These are phyloP conservation scores for Russula sp. DNA, from an alignment of 768 basidiomycete genomes.

Conservation along the genomic window DNA sequence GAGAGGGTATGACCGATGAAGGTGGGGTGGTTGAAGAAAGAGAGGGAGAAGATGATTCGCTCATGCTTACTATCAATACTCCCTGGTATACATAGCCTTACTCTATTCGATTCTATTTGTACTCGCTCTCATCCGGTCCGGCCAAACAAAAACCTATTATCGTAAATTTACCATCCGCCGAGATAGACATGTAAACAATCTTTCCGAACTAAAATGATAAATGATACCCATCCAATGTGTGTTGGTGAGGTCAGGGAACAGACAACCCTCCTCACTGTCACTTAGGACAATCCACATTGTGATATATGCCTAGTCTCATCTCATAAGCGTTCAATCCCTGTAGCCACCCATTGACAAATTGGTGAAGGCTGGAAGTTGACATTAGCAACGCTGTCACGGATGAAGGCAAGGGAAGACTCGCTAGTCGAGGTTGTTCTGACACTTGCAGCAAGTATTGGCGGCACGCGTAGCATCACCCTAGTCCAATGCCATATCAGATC, in stretches of 20 bases:
- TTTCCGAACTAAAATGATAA: background rate
- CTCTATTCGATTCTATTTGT: conserved; percentile 2
- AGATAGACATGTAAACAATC: background rate
- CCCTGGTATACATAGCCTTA: background rate
- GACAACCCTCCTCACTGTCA: background rate
- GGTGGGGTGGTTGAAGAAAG: conserved; percentile 51
- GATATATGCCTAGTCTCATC: conserved; percentile 57
- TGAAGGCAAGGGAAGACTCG: conserved; percentile 38
- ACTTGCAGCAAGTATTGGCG: conserved; percentile 55
- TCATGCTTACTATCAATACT: conserved; percentile 29
- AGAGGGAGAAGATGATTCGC: conserved; percentile 37
- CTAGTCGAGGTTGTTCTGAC: conserved; percentile 90
- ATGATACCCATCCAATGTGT: too few species aligned
- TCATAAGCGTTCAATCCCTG: conserved; percentile 56
- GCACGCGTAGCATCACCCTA: conserved; percentile 60
- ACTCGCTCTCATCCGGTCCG: conserved; percentile 8
- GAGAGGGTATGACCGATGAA: conserved; percentile 56
- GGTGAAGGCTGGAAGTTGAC: conserved; percentile 49
- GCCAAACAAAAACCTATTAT: background rate
- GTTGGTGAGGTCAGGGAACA: background rate
- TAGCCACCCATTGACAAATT: conserved; percentile 72
- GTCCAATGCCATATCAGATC: background rate
- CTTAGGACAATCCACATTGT: conserved; percentile 49
- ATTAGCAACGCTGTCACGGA: background rate
- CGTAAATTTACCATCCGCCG: background rate